These are phyloP conservation scores for Astrothelium macrocarpum DNA, from an alignment of 495 filamentous ascomycete species.

Conservation along the genomic window DNA sequence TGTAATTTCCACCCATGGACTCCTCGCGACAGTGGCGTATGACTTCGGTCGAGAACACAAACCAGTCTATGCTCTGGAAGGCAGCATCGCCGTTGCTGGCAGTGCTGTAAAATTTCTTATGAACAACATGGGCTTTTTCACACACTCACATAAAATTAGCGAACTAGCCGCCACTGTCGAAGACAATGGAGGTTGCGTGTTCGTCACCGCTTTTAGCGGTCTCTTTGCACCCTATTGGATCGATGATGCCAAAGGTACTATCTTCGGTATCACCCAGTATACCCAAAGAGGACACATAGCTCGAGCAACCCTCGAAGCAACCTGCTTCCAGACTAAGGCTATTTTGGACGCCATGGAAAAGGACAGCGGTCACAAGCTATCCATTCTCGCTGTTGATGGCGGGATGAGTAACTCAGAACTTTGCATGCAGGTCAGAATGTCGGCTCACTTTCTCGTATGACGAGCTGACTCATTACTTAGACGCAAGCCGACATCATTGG, in stretches of 20 bases:
- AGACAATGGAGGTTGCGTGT: slow-evolving; percentile 81
- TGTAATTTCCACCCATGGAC: slow-evolving; percentile 76
- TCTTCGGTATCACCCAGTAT: slow-evolving; percentile 84
- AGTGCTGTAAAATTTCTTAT: slow-evolving; percentile 81
- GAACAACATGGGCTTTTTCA: slow-evolving; percentile 79
- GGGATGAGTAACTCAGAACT: slow-evolving; percentile 88
- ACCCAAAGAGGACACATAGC: slow-evolving; percentile 83
- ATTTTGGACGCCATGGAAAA: slow-evolving; percentile 90
- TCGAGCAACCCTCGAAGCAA: slow-evolving; percentile 83
- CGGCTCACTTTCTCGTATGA: background rate
- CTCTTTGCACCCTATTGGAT: slow-evolving; percentile 95
- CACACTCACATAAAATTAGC: slow-evolving; percentile 65
- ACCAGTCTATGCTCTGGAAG: slow-evolving; percentile 81
- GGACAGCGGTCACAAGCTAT: slow-evolving; percentile 68
- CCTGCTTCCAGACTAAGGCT: slow-evolving; percentile 86
- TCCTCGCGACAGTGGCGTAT: slow-evolving; percentile 81
- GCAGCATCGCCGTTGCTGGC: slow-evolving; percentile 81
- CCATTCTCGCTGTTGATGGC: slow-evolving; percentile 75
- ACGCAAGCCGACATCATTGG: slow-evolving; percentile 82
- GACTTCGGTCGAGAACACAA: slow-evolving; percentile 63
- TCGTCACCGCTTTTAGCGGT: slow-evolving; percentile 90
- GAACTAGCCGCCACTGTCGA: slow-evolving; percentile 68
- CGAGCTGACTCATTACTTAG: slow-evolving; percentile 28
- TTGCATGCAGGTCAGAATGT: slow-evolving; percentile 67
- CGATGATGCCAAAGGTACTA: slow-evolving; percentile 83